Conservation (phyloP, 2,329 filamentous ascomycete species). For the Trichoderma harzianum region DNA sequence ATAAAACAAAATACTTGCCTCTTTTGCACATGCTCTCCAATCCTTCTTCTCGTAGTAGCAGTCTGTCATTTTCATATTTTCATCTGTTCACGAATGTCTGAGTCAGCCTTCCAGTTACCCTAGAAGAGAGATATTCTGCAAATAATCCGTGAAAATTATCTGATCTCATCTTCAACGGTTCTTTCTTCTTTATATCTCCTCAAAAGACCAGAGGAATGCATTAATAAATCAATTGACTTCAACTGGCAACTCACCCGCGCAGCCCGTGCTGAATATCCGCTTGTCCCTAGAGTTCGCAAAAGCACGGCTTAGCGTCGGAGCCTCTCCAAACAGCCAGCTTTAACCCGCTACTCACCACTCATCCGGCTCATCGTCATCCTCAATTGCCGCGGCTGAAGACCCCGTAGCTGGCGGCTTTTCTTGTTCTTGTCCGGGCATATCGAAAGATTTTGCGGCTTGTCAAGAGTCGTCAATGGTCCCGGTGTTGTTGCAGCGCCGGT, state of each 20-base stretch:
- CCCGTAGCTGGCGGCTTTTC: slow-evolving; percentile 11
- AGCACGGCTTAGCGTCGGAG: slow-evolving; percentile 28
- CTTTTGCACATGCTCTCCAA: slow-evolving; percentile 82
- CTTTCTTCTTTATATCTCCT: neutral
- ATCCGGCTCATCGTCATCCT: slow-evolving; percentile 80
- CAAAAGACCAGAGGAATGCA: neutral
- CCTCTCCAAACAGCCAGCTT: slow-evolving; percentile 17
- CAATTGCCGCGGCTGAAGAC: slow-evolving; percentile 34
- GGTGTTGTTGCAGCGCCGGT: neutral
- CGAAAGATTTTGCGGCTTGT: slow-evolving; percentile 6
- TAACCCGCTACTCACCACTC: slow-evolving; percentile 67
- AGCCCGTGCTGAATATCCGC: slow-evolving; percentile 95
- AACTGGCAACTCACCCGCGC: slow-evolving; percentile 60
- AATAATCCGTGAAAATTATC: neutral
- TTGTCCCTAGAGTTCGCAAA: slow-evolving; percentile 68
- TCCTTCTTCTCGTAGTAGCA: slow-evolving; percentile 97
- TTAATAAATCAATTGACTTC: neutral
- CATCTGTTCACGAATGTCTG: slow-evolving; percentile 53
- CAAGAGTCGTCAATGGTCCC: slow-evolving; percentile 10
- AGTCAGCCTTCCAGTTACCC: neutral
- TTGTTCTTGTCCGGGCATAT: slow-evolving; percentile 5
- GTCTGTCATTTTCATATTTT: slow-evolving; percentile 87
- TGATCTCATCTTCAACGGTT: neutral
- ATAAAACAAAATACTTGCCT: slow-evolving; percentile 62
- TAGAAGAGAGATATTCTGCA: neutral